Percentiles rank a stretch among this genome's conserved stretches.
Evolutionary conservation across 345 rosid species (phyloP).

Genomic region (Eucalyptus melliodora): DNA sequence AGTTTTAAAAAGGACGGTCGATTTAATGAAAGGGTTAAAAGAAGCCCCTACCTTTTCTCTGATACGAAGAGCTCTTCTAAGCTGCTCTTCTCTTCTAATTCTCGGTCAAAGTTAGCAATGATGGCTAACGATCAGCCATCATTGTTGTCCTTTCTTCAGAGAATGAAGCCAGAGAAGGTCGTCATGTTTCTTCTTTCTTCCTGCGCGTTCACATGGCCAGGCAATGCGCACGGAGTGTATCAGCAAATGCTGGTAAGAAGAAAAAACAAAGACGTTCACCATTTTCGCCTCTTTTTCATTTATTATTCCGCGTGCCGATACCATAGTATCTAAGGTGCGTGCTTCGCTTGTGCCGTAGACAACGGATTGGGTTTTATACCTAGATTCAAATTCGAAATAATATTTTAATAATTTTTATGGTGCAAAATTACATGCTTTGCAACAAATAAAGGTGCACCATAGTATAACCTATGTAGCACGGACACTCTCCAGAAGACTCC

Average conservation of each 20-base stretch:
- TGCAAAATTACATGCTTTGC: no score
- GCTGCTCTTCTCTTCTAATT: not conserved
- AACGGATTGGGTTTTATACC: not conserved
- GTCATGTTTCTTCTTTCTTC: not conserved
- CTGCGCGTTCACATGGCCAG: not conserved
- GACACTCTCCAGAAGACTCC: no score
- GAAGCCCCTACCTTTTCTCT: not conserved
- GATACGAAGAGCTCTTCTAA: not conserved
- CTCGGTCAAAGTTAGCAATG: not conserved
- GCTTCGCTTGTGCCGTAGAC: not conserved
- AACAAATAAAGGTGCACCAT: not conserved
- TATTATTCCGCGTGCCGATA: not conserved
- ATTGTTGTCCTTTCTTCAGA: not conserved
- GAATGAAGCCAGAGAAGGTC: not conserved
- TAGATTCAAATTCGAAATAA: no score
- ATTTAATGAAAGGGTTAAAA: not conserved
- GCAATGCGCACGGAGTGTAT: not conserved
- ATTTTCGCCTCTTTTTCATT: not conserved
- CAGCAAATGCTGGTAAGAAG: not conserved
- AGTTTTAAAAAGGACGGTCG: not conserved
- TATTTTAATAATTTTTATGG: not conserved
- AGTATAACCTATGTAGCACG: no score
- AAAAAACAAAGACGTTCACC: not conserved
- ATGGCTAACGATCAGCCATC: not conserved
- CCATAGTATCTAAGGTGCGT: not conserved